Percentiles rank a stretch among this genome's conserved stretches.
Conservation (phyloP, 495 filamentous ascomycete genomes). For the Amphirosellinia nigrospora region DNA sequence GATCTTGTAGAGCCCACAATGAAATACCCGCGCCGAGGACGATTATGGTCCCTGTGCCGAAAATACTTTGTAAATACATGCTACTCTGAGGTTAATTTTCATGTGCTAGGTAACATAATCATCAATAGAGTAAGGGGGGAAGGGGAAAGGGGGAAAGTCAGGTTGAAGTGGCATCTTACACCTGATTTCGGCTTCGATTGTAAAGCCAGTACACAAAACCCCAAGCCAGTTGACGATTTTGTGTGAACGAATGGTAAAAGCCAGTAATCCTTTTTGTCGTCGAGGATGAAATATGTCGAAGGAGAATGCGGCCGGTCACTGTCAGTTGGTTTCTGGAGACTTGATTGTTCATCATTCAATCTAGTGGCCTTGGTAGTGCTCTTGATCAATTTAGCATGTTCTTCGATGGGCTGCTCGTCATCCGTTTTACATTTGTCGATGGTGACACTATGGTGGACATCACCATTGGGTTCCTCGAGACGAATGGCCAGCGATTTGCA, state of each 20-base stretch:
- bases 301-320: slow-evolving; percentile 21
- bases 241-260: slow-evolving; percentile 29
- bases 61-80: not conserved
- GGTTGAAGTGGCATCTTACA: slow-evolving; percentile 28
- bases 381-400: not conserved
- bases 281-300: slow-evolving; percentile 12
- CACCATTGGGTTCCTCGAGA: not conserved
- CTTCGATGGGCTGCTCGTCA: not conserved
- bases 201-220: slow-evolving; percentile 34
- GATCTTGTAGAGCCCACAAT: slow-evolving; percentile 12
- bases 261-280: slow-evolving; percentile 24
- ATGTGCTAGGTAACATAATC: not conserved
- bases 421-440: not conserved
- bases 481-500: not conserved
- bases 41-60: slow-evolving; percentile 8
- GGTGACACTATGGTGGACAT: not conserved
- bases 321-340: slow-evolving; percentile 24
- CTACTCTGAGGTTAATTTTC: slow-evolving; percentile 10
- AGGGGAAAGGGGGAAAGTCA: not conserved
- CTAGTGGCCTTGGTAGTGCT: not conserved
- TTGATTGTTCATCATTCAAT: slow-evolving; percentile 3
- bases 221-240: slow-evolving; percentile 36
- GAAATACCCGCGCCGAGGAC: slow-evolving; percentile 12
- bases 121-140: not conserved
- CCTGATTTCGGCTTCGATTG: slow-evolving; percentile 28